Conservation (phyloP, 371 early-diverging fungal genomes). For the Mortierella sp. region DNA sequence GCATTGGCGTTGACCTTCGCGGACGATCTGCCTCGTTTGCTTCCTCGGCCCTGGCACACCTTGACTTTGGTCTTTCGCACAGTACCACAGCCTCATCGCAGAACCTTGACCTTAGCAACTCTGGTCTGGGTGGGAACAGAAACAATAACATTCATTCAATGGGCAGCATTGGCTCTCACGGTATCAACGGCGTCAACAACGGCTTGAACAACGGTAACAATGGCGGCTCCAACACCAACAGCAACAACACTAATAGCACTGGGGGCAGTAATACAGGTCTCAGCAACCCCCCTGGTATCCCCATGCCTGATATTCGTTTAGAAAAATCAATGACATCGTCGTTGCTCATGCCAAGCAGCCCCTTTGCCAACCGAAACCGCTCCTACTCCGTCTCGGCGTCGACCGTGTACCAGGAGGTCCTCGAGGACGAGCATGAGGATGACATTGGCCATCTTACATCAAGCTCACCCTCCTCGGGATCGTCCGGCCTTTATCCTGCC, state of each 20-base stretch:
- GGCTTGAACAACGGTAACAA: conserved; percentile 30
- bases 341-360: conserved; percentile 52
- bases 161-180: conserved; percentile 36
- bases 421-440: conserved; percentile 51
- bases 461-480: conserved; percentile 53
- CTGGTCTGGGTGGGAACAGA: conserved; percentile 24
- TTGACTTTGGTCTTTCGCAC: conserved; percentile 27
- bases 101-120: conserved; percentile 20
- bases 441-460: conserved; percentile 43
- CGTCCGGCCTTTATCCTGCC: conserved; percentile 52
- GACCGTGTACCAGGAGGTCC: conserved; percentile 61
- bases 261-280: conserved; percentile 22
- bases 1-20: conserved; percentile 44
- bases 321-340: conserved; percentile 55
- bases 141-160: no score
- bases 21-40: conserved; percentile 50
- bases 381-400: conserved; percentile 82
- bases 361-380: conserved; percentile 63
- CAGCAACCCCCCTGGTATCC: conserved; percentile 27
- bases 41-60: conserved; percentile 39
- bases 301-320: conserved; percentile 56
- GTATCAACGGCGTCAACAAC: conserved; percentile 32
- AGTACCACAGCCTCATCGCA: conserved; percentile 10
- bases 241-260: background rate
- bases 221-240: conserved; percentile 1